A percentile compares a stretch with the other conserved stretches of the same genome.
Evolutionary conservation across 306 rosid species (phyloP).

Genomic region (Vigna angularis): DNA sequence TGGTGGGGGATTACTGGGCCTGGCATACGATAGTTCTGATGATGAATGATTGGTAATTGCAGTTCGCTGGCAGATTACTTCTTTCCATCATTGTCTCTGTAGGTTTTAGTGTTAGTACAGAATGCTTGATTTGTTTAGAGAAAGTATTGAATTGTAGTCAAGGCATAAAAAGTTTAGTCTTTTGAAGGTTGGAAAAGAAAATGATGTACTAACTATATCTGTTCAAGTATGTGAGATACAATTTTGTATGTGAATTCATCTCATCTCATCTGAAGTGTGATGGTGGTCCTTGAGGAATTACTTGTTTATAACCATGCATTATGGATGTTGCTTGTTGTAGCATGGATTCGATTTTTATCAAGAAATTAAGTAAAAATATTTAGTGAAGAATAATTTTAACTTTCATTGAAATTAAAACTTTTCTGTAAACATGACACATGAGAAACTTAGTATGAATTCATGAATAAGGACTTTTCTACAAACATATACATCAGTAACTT

Average conservation of each 20-base stretch:
- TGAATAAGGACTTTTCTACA: no score
- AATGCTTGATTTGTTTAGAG: conserved; percentile 35
- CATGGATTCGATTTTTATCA: no score
- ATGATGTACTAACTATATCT: conserved; percentile 25
- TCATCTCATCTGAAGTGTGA: conserved; percentile 14
- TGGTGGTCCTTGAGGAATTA: background rate
- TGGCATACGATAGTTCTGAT: conserved; percentile 88
- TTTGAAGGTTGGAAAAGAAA: conserved; percentile 13
- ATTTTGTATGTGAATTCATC: conserved; percentile 34
- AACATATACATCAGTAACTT: no score
- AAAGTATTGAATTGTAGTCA: conserved; percentile 31
- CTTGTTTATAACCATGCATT: background rate
- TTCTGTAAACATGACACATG: no score
- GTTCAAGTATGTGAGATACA: conserved; percentile 37
- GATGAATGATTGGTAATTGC: conserved; percentile 60
- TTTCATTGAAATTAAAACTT: no score
- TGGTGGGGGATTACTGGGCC: conserved; percentile 74
- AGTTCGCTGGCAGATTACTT: conserved; percentile 15
- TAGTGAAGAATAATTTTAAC: no score
- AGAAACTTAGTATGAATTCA: no score
- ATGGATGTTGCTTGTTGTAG: no score
- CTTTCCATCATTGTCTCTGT: conserved; percentile 32
- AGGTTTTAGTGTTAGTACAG: conserved; percentile 53
- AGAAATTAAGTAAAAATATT: no score
- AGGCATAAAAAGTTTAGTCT: conserved; percentile 21